A percentile compares a stretch with the other conserved stretches of the same genome.
Evolutionary conservation across 225 moss, liverwort and hornwort species (phyloP).

Genomic region (Takakia lepidozioides): DNA sequence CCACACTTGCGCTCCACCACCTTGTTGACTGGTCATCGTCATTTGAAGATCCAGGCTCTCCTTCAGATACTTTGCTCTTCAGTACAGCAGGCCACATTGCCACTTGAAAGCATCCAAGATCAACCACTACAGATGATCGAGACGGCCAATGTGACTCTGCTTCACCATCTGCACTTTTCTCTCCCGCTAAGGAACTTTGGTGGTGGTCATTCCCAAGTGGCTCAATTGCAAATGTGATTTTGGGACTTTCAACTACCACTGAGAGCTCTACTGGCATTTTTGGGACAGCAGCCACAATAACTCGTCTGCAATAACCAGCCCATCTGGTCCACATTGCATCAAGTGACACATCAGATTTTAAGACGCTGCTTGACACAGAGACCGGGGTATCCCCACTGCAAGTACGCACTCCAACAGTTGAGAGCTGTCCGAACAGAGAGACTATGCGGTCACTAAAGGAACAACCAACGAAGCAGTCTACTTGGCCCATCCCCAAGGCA

Average conservation of each 20-base stretch:
- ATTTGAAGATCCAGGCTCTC: constrained; percentile 27
- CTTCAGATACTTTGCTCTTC: constrained; percentile 20
- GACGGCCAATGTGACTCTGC: constrained; percentile 16
- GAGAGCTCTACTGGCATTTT: constrained; percentile 50
- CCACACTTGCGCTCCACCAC: constrained; percentile 56
- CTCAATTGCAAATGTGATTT: constrained; percentile 47
- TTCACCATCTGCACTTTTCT: constrained; percentile 17
- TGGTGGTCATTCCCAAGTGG: constrained; percentile 43
- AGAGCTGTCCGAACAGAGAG: constrained; percentile 54
- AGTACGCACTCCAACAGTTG: constrained; percentile 10
- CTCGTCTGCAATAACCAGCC: constrained; percentile 39
- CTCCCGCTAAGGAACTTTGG: too few species aligned
- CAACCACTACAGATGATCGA: constrained; percentile 47
- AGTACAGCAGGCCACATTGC: constrained; percentile 67
- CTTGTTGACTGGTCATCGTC: constrained; percentile 39
- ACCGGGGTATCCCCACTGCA: constrained; percentile 2
- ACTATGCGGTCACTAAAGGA: constrained; percentile 47
- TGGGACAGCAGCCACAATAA: constrained; percentile 55
- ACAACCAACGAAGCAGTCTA: constrained; percentile 51
- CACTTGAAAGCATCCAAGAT: constrained; percentile 74
- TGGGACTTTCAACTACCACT: constrained; percentile 67
- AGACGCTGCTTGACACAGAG: constrained; percentile 8
- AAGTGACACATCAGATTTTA: constrained; percentile 22
- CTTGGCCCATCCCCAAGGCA: constrained; percentile 69
- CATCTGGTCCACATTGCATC: constrained; percentile 45